Percentiles rank a stretch among this genome's conserved stretches.
Conservation (phyloP, 208 protist species). For the Porcisia deanei region DNA sequence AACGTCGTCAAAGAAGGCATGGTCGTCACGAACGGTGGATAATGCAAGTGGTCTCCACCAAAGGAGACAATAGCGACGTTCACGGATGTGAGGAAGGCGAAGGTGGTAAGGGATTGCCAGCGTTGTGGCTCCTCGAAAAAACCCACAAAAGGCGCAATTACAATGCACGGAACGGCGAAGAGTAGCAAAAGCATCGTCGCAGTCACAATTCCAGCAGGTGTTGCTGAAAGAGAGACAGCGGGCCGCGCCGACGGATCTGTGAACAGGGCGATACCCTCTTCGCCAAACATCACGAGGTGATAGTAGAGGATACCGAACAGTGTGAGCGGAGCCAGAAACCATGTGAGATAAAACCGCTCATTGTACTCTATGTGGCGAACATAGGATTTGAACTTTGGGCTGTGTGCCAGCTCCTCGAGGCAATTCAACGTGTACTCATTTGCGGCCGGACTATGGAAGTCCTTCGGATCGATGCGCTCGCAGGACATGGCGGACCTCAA, state of each 20-base stretch:
- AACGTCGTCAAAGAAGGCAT: constrained; percentile 44
- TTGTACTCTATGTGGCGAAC: constrained; percentile 63
- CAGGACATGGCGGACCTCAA: constrained; percentile 23
- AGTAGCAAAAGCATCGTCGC: constrained; percentile 42
- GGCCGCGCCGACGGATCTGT: constrained; percentile 6
- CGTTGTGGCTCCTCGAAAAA: constrained; percentile 56
- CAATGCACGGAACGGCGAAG: constrained; percentile 57
- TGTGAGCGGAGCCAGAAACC: constrained; percentile 67
- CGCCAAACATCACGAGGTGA: constrained; percentile 49
- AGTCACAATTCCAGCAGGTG: constrained; percentile 14
- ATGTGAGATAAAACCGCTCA: constrained; percentile 62
- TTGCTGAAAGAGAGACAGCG: not conserved
- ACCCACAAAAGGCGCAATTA: constrained; percentile 60
- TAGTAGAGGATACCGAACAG: constrained; percentile 60
- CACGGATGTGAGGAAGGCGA: constrained; percentile 44
- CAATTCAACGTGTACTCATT: constrained; percentile 59
- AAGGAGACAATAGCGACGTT: constrained; percentile 52
- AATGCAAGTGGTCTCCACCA: constrained; percentile 46
- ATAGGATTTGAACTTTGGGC: constrained; percentile 60
- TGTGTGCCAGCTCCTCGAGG: constrained; percentile 47
- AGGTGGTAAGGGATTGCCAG: constrained; percentile 28
- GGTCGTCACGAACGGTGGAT: constrained; percentile 65
- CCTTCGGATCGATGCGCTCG: constrained; percentile 51
- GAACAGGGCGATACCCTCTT: constrained; percentile 30
- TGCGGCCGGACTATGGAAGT: constrained; percentile 65